These are phyloP conservation scores for Aspergillus pseudonomiae DNA, from an alignment of 2,329 filamentous ascomycete species.

Conservation along the genomic window DNA sequence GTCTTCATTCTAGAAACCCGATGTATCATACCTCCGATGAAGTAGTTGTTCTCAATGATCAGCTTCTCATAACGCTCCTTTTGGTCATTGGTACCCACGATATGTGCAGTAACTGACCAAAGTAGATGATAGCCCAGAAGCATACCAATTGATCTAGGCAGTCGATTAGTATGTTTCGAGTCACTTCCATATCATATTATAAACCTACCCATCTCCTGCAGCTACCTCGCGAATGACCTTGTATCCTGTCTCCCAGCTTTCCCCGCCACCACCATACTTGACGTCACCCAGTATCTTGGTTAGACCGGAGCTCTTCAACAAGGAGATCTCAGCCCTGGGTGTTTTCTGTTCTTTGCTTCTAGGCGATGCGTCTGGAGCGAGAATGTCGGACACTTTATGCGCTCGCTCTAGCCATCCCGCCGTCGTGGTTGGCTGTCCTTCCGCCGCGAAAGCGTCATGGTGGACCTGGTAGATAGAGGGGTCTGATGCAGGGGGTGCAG, in stretches of 20 bases:
- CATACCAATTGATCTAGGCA: slow-evolving; percentile 61
- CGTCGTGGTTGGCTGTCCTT: background rate
- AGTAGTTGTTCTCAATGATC: slow-evolving; percentile 67
- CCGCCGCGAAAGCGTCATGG: background rate
- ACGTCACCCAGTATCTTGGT: slow-evolving; percentile 54
- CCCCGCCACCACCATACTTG: slow-evolving; percentile 56
- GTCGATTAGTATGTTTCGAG: background rate
- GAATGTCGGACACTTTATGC: background rate
- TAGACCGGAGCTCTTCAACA: slow-evolving; percentile 57
- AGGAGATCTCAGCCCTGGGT: slow-evolving; percentile 53
- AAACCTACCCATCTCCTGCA: slow-evolving; percentile 60
- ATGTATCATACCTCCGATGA: slow-evolving; percentile 56
- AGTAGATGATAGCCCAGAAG: slow-evolving; percentile 67
- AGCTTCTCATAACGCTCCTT: slow-evolving; percentile 59
- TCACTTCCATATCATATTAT: background rate
- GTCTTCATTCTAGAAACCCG: no score
- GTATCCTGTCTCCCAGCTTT: slow-evolving; percentile 60
- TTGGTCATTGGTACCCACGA: slow-evolving; percentile 64
- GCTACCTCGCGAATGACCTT: slow-evolving; percentile 65
- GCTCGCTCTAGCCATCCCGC: background rate
- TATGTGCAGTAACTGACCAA: slow-evolving; percentile 64
- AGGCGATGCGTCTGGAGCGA: background rate
- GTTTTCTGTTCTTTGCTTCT: slow-evolving; percentile 51
- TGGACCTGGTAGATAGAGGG: background rate
- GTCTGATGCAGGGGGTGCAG: background rate